Conservation (phyloP, 2,329 filamentous ascomycete genomes). For the Ascochyta rabiei region DNA sequence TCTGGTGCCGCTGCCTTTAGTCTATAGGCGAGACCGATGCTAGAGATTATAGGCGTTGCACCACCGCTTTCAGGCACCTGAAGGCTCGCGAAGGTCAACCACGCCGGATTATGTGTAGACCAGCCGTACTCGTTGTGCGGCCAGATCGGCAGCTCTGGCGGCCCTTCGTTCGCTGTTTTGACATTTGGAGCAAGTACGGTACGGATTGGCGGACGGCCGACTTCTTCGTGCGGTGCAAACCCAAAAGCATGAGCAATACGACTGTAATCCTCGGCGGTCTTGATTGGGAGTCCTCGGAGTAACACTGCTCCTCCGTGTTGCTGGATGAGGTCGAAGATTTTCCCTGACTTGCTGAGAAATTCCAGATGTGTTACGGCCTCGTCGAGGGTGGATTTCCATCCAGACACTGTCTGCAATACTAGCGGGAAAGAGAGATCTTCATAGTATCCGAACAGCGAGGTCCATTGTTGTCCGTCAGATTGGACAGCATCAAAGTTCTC, state of each 20-base stretch:
- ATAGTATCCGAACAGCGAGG: too few species aligned
- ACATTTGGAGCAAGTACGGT: constrained; percentile 44
- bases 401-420: too few species aligned
- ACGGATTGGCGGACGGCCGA: constrained; percentile 43
- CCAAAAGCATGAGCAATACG: constrained; percentile 46
- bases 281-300: constrained; percentile 44
- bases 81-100: constrained; percentile 41
- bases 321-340: constrained; percentile 29
- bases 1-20: too few species aligned
- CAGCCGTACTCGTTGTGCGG: constrained; percentile 48
- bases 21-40: too few species aligned
- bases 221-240: constrained; percentile 43
- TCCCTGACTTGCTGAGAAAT: constrained; percentile 29
- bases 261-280: constrained; percentile 43
- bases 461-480: too few species aligned
- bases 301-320: constrained; percentile 45
- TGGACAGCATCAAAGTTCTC: too few species aligned
- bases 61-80: neutral
- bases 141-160: constrained; percentile 50
- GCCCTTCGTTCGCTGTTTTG: constrained; percentile 50
- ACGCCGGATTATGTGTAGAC: constrained; percentile 48
- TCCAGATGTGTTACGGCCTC: too few species aligned
- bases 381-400: too few species aligned
- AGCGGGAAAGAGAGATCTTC: too few species aligned
- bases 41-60: too few species aligned